These are phyloP conservation scores for Cyberlindnera americana DNA, from an alignment of 805 yeast genomes.

Conservation along the genomic window DNA sequence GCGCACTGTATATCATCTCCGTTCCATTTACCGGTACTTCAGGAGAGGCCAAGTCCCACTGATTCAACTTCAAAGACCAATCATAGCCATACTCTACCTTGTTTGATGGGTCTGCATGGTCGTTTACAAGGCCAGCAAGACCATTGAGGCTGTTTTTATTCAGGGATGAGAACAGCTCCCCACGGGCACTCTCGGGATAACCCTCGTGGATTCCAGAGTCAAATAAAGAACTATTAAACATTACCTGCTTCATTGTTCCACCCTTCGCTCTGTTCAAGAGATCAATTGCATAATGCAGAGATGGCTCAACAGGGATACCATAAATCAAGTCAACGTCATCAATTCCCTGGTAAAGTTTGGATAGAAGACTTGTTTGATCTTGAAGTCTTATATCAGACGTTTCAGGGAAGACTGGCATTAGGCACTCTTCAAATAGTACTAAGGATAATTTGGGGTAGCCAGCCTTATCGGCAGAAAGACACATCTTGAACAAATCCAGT, in stretches of 20 bases:
- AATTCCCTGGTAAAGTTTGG: constrained; percentile 45
- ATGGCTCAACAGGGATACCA: constrained; percentile 61
- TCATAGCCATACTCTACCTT: constrained; percentile 38
- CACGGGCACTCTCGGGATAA: constrained; percentile 9
- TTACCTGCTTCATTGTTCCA: constrained; percentile 39
- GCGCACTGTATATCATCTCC: constrained; percentile 47
- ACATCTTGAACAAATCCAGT: constrained; percentile 20
- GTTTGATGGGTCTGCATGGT: constrained; percentile 13
- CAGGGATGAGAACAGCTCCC: constrained; percentile 36
- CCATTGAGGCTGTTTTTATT: constrained; percentile 54
- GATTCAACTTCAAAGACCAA: constrained; percentile 72
- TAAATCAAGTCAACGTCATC: constrained; percentile 60
- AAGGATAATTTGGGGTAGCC: constrained; percentile 31
- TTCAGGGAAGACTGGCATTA: constrained; percentile 6
- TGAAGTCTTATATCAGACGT: background rate
- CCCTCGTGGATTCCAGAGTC: constrained; percentile 38
- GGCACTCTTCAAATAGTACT: constrained; percentile 33
- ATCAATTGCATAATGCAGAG: constrained; percentile 48
- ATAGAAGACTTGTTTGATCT: constrained; percentile 17
- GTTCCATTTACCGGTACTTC: constrained; percentile 35
- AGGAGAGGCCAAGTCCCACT: constrained; percentile 70
- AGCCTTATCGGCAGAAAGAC: constrained; percentile 25
- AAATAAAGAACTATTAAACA: constrained; percentile 53
- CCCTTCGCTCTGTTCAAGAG: constrained; percentile 33
- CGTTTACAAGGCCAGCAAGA: constrained; percentile 44